Evolutionary conservation across 768 basidiomycete genomes (phyloP).

Genomic region (Boletus sp.): DNA sequence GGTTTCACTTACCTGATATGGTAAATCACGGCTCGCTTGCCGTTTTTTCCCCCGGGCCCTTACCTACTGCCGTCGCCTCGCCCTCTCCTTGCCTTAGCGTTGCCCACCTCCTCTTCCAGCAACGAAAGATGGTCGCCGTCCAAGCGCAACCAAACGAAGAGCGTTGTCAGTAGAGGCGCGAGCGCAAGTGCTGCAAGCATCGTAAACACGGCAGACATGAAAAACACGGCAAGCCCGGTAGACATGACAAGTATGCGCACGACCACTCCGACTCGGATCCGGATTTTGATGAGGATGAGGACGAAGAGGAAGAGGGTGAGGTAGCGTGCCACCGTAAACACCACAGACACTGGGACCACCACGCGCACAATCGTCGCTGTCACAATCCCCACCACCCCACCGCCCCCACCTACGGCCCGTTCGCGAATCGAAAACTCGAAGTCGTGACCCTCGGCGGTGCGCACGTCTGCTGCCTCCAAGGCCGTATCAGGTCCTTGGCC

Average conservation of each 20-base stretch:
- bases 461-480: slow-evolving; percentile 65
- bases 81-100: too few relatives aligned
- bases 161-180: not conserved
- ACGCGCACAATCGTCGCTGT: not conserved
- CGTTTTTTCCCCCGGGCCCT: too few relatives aligned
- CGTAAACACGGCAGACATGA: not conserved
- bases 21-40: too few relatives aligned
- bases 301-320: not conserved
- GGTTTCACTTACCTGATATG: too few relatives aligned
- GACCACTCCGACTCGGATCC: not conserved
- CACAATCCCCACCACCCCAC: not conserved
- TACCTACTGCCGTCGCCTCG: too few relatives aligned
- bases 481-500: slow-evolving; percentile 68
- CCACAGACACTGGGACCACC: not conserved
- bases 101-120: too few relatives aligned
- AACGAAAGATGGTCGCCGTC: slow-evolving; percentile 70
- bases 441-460: slow-evolving; percentile 88
- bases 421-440: slow-evolving; percentile 59
- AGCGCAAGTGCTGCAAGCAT: not conserved
- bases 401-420: slow-evolving; percentile 19
- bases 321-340: not conserved
- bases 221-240: not conserved
- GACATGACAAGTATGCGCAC: not conserved
- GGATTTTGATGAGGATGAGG: not conserved
- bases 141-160: slow-evolving; percentile 30